Evolutionary conservation across 2,329 filamentous ascomycete species (phyloP).

Genomic region (Scedosporium minutisporum): DNA sequence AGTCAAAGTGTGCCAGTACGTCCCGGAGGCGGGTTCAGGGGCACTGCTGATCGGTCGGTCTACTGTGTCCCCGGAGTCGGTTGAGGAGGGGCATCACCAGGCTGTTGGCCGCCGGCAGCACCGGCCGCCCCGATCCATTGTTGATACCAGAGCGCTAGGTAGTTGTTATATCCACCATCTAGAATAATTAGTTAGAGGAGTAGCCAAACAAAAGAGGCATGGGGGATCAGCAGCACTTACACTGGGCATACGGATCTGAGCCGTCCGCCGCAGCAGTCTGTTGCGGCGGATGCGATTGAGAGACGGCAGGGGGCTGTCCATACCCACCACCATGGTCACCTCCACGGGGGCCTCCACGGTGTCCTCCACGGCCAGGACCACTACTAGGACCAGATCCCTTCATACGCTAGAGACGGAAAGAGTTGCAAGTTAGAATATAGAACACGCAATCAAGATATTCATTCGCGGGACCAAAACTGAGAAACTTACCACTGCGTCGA

Average conservation of each 20-base stretch:
- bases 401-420: not conserved
- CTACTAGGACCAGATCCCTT: constrained; percentile 8
- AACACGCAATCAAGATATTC: not conserved
- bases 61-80: not conserved
- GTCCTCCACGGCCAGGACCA: constrained; percentile 17
- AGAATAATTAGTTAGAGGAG: constrained; percentile 15
- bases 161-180: constrained; percentile 76
- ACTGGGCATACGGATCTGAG: constrained; percentile 66
- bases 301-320: constrained; percentile 34
- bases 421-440: not conserved
- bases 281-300: constrained; percentile 22
- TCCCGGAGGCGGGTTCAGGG: not conserved
- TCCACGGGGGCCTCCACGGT: constrained; percentile 32
- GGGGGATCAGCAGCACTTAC: constrained; percentile 31
- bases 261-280: constrained; percentile 37
- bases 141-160: constrained; percentile 73
- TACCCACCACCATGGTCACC: constrained; percentile 32
- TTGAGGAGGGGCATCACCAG: not conserved
- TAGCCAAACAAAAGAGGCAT: not conserved
- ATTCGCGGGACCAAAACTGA: not conserved
- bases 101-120: constrained; percentile 25
- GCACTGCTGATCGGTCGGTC: not conserved
- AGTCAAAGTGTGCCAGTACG: not conserved
- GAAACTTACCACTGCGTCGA: constrained; percentile 72
- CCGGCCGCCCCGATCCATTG: constrained; percentile 40